Evolutionary conservation across 202 grass and related monocot genomes (phyloP).

Genomic region (Cymbopogon flexuosus): DNA sequence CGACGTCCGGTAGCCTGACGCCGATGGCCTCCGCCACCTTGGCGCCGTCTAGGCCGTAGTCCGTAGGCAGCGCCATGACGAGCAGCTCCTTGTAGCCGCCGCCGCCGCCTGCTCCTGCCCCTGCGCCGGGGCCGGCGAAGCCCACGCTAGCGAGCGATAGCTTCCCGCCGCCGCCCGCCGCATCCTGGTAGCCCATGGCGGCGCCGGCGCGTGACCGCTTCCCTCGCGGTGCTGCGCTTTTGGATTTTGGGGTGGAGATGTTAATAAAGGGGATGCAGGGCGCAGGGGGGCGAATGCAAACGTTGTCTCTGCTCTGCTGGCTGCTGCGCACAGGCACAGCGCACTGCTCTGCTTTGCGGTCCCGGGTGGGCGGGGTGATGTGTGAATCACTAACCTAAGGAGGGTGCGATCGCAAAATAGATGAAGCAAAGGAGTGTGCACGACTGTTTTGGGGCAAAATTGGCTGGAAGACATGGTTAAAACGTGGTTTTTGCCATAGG

Average conservation of each 20-base stretch:
- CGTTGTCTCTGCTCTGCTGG: not conserved
- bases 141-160: slow-evolving; percentile 40
- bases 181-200: slow-evolving; percentile 38
- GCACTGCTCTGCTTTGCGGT: not conserved
- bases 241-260: not conserved
- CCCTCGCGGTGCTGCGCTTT: slow-evolving; percentile 27
- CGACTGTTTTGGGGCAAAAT: too few relatives aligned
- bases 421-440: not conserved
- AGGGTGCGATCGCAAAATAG: not conserved
- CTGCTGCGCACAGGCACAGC: too few relatives aligned
- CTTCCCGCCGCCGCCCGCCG: slow-evolving; percentile 17
- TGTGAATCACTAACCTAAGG: not conserved
- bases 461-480: too few relatives aligned
- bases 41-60: slow-evolving; percentile 38
- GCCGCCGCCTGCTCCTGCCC: not conserved
- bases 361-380: not conserved
- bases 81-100: slow-evolving; percentile 49
- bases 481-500: too few relatives aligned
- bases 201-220: slow-evolving; percentile 19
- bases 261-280: not conserved
- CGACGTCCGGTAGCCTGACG: slow-evolving; percentile 42
- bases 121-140: slow-evolving; percentile 14
- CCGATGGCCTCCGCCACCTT: slow-evolving; percentile 30
- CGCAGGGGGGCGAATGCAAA: not conserved
- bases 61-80: slow-evolving; percentile 40